These are phyloP conservation scores for Mucor sp. DNA, from an alignment of 371 early-diverging fungal species.

Conservation along the genomic window DNA sequence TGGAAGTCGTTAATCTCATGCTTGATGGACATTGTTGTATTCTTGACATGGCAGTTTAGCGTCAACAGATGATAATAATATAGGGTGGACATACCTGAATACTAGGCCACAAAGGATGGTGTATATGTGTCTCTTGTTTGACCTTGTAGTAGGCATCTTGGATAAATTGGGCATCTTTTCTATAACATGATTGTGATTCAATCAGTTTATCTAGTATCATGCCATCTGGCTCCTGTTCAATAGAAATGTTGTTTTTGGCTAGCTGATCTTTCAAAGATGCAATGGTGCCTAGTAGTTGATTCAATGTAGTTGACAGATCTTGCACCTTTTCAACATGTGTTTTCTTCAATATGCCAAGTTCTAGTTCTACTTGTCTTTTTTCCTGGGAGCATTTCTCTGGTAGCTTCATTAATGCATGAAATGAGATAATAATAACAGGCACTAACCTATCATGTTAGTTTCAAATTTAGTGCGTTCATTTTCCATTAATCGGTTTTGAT, in stretches of 20 bases:
- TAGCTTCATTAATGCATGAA: neutral
- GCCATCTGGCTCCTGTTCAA: slow-evolving; percentile 12
- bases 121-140: slow-evolving; percentile 11
- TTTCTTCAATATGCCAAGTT: slow-evolving; percentile 37
- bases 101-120: slow-evolving; percentile 29
- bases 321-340: slow-evolving; percentile 39
- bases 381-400: slow-evolving; percentile 39
- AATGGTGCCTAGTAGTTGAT: slow-evolving; percentile 23
- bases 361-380: slow-evolving; percentile 27
- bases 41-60: slow-evolving; percentile 9
- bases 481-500: slow-evolving; percentile 34
- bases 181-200: slow-evolving; percentile 10
- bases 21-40: slow-evolving; percentile 24
- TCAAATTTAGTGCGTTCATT: slow-evolving; percentile 41
- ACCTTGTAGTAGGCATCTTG: slow-evolving; percentile 23
- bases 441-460: slow-evolving; percentile 28
- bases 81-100: slow-evolving; percentile 18
- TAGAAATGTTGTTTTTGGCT: slow-evolving; percentile 22
- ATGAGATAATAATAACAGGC: neutral
- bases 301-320: slow-evolving; percentile 26
- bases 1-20: slow-evolving; percentile 39
- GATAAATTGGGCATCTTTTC: slow-evolving; percentile 39
- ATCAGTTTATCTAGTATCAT: neutral
- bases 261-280: slow-evolving; percentile 24
- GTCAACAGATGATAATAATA: neutral